These are phyloP conservation scores for Pulveroboletus sp. DNA, from an alignment of 768 basidiomycete species.

Conservation along the genomic window DNA sequence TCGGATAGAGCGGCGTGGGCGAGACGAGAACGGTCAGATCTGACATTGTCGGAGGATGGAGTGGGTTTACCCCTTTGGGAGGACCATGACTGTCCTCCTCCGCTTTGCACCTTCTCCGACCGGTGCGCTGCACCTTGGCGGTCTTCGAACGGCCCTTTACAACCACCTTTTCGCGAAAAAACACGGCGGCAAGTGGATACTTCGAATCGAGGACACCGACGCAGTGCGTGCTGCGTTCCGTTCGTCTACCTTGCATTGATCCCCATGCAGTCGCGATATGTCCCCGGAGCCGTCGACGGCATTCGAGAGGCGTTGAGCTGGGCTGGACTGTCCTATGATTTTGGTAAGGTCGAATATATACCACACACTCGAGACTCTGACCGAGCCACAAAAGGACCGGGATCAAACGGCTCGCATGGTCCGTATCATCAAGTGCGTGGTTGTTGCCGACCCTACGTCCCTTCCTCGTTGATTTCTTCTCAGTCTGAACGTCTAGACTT, in stretches of 20 bases:
- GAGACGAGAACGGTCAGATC: constrained; percentile 34
- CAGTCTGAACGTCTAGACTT: constrained; percentile 88
- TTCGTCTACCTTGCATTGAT: neutral
- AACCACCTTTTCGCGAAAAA: constrained; percentile 85
- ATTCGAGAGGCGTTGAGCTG: constrained; percentile 75
- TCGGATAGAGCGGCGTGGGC: constrained; percentile 26
- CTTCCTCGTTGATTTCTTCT: constrained; percentile 4
- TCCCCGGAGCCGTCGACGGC: constrained; percentile 80
- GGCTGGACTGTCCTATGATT: constrained; percentile 90
- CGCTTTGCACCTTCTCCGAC: constrained; percentile 98
- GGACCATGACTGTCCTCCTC: constrained; percentile 52
- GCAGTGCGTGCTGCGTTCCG: constrained; percentile 51
- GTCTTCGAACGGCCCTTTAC: constrained; percentile 89
- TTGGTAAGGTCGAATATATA: constrained; percentile 49
- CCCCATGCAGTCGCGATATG: constrained; percentile 60
- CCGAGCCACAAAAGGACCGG: constrained; percentile 56
- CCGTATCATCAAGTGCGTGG: constrained; percentile 79
- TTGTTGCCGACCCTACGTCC: neutral
- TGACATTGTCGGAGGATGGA: constrained; percentile 11
- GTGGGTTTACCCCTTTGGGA: neutral
- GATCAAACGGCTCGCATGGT: constrained; percentile 64
- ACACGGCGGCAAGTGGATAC: constrained; percentile 81
- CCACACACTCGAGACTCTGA: constrained; percentile 1
- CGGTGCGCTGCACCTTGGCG: constrained; percentile 90
- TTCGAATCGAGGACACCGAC: constrained; percentile 96